Conservation (phyloP, 2,329 filamentous ascomycete genomes). For the Sphaceloma murrayae region DNA sequence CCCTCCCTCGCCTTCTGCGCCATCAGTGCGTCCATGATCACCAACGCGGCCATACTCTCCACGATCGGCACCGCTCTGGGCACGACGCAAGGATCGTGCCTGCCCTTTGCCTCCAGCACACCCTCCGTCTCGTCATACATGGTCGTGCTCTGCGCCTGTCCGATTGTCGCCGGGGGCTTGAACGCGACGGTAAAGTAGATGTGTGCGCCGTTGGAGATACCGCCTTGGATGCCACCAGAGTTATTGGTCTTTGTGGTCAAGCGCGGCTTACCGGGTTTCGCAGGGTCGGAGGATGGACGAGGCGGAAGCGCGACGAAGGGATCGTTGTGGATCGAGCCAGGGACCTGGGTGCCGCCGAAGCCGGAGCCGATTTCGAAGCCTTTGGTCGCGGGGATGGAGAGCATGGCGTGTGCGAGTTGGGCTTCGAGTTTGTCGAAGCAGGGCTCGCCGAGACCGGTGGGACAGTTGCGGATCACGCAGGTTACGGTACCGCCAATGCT, state of each 20-base stretch:
- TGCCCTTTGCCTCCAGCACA: conserved; percentile 77
- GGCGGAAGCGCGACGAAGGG: conserved; percentile 58
- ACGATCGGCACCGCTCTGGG: conserved; percentile 77
- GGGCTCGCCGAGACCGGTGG: conserved; percentile 81
- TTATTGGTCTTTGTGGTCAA: conserved; percentile 89
- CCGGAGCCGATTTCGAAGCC: conserved; percentile 93
- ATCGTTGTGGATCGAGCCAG: conserved; percentile 88
- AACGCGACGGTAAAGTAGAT: conserved; percentile 94
- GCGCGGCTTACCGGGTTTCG: conserved; percentile 43
- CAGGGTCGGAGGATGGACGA: conserved; percentile 22
- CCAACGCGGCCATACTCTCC: conserved; percentile 82
- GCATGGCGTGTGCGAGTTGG: conserved; percentile 82
- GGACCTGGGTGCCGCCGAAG: conserved; percentile 76
- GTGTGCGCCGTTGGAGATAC: conserved; percentile 84
- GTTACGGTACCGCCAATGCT: conserved; percentile 93
- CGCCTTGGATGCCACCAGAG: conserved; percentile 88
- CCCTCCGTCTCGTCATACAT: conserved; percentile 70
- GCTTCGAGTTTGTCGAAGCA: conserved; percentile 95
- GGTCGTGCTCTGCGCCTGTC: conserved; percentile 74
- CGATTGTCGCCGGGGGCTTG: conserved; percentile 91
- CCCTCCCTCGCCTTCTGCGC: conserved; percentile 60
- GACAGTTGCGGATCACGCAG: conserved; percentile 80
- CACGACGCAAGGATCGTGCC: conserved; percentile 90
- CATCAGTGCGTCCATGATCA: conserved; percentile 77
- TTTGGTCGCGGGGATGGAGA: conserved; percentile 89